These are phyloP conservation scores for Calonectria pteridis DNA, from an alignment of 2,329 filamentous ascomycete species.

Conservation along the genomic window DNA sequence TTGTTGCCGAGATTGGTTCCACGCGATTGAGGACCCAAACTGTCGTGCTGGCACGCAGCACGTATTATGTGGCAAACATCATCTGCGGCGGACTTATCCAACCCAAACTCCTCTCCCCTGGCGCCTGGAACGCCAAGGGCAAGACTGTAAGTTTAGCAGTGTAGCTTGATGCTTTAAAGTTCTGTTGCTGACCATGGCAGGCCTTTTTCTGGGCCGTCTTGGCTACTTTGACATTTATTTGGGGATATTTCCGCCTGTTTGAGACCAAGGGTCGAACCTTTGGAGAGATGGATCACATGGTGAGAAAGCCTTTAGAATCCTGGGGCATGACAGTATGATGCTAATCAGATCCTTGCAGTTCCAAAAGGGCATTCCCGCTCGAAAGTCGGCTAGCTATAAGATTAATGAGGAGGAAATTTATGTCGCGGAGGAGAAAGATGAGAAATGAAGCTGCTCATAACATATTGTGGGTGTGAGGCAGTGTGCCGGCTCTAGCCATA, in stretches of 20 bases:
- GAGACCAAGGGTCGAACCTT: constrained; percentile 61
- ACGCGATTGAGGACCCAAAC: constrained; percentile 58
- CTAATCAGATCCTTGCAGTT: constrained; percentile 41
- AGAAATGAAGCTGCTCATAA: constrained; percentile 24
- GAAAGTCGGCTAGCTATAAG: constrained; percentile 53
- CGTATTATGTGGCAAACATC: constrained; percentile 57
- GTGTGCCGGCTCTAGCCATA: neutral
- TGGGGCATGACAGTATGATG: neutral
- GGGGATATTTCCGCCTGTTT: constrained; percentile 58
- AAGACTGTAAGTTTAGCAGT: constrained; percentile 49
- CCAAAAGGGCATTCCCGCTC: constrained; percentile 53
- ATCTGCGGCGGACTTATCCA: constrained; percentile 55
- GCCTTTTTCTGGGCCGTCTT: constrained; percentile 58
- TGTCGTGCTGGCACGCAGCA: constrained; percentile 55
- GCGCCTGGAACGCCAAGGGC: constrained; percentile 55
- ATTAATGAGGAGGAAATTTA: constrained; percentile 52
- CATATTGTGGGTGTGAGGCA: neutral
- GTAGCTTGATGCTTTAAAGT: neutral
- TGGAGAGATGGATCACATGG: constrained; percentile 59
- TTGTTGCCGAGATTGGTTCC: constrained; percentile 57
- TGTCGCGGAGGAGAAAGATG: constrained; percentile 36
- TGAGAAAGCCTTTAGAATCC: constrained; percentile 24
- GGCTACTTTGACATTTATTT: constrained; percentile 52
- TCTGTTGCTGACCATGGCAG: constrained; percentile 36
- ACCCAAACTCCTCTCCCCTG: constrained; percentile 54